These are phyloP conservation scores for Backusella tarrabulga DNA, from an alignment of 192 early-diverging fungal species.

Conservation along the genomic window DNA sequence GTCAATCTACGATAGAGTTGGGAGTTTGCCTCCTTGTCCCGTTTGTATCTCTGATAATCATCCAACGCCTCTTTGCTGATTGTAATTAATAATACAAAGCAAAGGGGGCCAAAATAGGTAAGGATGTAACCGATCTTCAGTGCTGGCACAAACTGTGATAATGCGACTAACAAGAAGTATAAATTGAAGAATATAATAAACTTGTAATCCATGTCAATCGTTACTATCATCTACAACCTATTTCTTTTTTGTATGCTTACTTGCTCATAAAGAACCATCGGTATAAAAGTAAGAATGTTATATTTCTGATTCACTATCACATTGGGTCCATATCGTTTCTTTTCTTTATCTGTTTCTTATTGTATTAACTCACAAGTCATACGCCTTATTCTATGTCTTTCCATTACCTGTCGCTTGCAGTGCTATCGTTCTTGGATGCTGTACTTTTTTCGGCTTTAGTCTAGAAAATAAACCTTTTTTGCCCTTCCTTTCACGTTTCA, in stretches of 20 bases:
- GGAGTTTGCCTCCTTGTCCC: conserved; percentile 91
- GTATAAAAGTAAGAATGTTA: conserved; percentile 76
- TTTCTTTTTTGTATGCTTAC: conserved; percentile 25
- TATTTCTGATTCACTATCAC: conserved; percentile 89
- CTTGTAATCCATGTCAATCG: conserved; percentile 32
- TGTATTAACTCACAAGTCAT: not conserved
- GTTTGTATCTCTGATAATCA: conserved; percentile 77
- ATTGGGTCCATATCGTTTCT: conserved; percentile 71
- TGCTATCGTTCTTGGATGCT: conserved; percentile 1
- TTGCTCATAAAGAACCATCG: conserved; percentile 80
- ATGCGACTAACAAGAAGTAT: conserved; percentile 90
- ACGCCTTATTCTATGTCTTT: not conserved
- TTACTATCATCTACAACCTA: no score
- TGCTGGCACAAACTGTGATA: conserved; percentile 91
- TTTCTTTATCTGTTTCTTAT: conserved; percentile 42
- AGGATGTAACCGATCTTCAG: conserved; percentile 85
- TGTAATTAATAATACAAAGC: conserved; percentile 88
- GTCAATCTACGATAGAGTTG: conserved; percentile 74
- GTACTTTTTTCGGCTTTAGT: not conserved
- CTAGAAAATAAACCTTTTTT: not conserved
- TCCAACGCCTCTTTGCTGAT: conserved; percentile 93
- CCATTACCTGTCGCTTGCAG: conserved; percentile 6
- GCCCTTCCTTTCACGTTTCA: not conserved
- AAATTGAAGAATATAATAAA: conserved; percentile 96
- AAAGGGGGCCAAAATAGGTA: conserved; percentile 90